Evolutionary conservation across 2,329 filamentous ascomycete species (phyloP), one percentile per base, ranked within the genome.

Genomic region (Microdochium nivale): DNA sequence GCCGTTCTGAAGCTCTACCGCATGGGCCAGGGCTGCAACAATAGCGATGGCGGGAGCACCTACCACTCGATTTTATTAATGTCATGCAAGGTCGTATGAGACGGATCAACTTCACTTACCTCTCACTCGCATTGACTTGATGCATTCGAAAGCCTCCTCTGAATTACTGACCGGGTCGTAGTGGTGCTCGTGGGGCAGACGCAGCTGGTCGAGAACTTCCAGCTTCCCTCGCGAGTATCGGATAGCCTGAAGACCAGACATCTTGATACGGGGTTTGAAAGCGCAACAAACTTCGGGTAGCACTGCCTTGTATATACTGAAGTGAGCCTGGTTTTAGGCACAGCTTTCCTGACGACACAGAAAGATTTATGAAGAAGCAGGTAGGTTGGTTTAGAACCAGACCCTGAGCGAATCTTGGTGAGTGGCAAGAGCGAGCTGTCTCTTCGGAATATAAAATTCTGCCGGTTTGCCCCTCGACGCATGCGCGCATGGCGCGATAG

Each of bases 31-130:
- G 21, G 88, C 88, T 23, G 94, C 94, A n/a, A 99, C 94, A 57
- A 99, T 97, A 46, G 94, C 94, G 67, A 99, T 99, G 47, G 94
- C 94, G 0, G 94, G 94, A 4, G 94, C 94, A 40, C 89, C 87
- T 75, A 53, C 10, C 3, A 13, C 5, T 5, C 37, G 47, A 21
- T 21, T 33, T 27, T 32, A 24, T 47, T 19, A 30, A 5, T 21
- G 25, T 13, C 3, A 40, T 11, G 24, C 10, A 49, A 40, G n/a
- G 23, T 37, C 10, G 21, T n/a, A 19, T 25, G 25, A 46, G 11
- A 32, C 19, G 32, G 70, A 13, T 21, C 9, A 2, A 27, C 2
- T 46, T 13, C 24, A n/a, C 51, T 19, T 60, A 72, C 72, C 89
- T 61, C 88, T 83, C 7, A 86, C 83, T 48, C 83, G 73, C 88